Base-by-base conservation (phyloP, 2,329 filamentous ascomycete species). In the Alternaria hordeiaustralica region DNA sequence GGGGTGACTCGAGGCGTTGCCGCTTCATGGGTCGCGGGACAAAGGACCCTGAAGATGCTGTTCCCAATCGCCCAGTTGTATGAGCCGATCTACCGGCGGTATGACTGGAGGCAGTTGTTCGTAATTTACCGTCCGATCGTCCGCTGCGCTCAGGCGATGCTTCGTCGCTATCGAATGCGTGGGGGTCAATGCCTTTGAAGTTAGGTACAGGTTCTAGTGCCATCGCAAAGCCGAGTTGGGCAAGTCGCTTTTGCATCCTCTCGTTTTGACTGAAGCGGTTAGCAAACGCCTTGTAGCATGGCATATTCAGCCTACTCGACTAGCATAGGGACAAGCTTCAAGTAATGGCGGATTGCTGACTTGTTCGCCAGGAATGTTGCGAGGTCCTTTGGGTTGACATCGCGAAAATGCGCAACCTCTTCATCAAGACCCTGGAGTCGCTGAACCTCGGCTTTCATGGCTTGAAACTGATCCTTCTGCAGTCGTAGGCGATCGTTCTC, bases 1-100 rank as follows among this genome's bases (percentile, higher is more conserved):
- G 62, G 28, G 70, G 64, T 4, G 76, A 75, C 26, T 79, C 76
- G 6, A 78, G 63, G 45, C 81, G 78, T 41, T 73, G 71, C 41
- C 76, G 72, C 63, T 78, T 79, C 9, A 63, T 21, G 8, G 76
- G 74, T 8, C 75, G 71, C 21, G 69, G 66, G 15, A 36, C 28
- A 18, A 71, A 66, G 5, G 66, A 58, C 25, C 65, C 68, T 3
- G 63, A 64, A 11, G 61, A 49, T 7, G 47, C 51, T 13, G 33
- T 58, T 10, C 58, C 59, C 54, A 50, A 28, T 43, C 65, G 62
- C 3, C 60, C 65, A 6, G 64, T 61, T 6, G 65, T 58, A 44
- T 71, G 61, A 43, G 63, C 68, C 5, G 73, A 77, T 21, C 71
- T 62, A 15, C 70, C 71, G 20, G 60, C 66, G 11, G 75, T 74